phyloP scores from a whole-genome alignment of 2,329 filamentous ascomycete genomes.

The Pezicula radicicola region DNA sequence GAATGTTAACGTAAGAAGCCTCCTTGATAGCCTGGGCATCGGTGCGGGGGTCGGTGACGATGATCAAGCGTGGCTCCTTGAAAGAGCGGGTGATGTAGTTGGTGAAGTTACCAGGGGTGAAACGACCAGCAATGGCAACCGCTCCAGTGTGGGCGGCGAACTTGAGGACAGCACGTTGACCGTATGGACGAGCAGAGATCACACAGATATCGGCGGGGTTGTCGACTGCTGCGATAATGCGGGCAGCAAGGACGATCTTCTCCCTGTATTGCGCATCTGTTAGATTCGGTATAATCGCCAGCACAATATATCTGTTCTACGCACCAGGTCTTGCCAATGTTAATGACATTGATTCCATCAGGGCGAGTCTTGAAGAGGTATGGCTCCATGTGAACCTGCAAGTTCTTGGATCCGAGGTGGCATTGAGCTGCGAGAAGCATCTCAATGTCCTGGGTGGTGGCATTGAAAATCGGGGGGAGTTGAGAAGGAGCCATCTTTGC shows the following conservation, averaged over 20 bases:
- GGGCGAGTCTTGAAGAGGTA: slow-evolving; percentile 99
- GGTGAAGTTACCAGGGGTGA: slow-evolving; percentile 99
- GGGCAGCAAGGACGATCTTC: slow-evolving; percentile 98
- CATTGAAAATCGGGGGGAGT: slow-evolving; percentile 93
- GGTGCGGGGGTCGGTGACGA: slow-evolving; percentile 99
- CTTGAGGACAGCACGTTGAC: slow-evolving; percentile 99
- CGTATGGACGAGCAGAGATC: slow-evolving; percentile 99
- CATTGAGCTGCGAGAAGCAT: slow-evolving; percentile 96
- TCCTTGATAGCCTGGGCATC: slow-evolving; percentile 99
- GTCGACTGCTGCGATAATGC: slow-evolving; percentile 98
- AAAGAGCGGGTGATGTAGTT: slow-evolving; percentile 99
- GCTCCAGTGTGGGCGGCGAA: slow-evolving; percentile 98
- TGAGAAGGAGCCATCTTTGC: slow-evolving; percentile 93
- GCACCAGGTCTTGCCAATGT: slow-evolving; percentile 99
- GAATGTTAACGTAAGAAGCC: slow-evolving; percentile 99
- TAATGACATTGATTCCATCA: slow-evolving; percentile 97
- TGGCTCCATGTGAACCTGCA: slow-evolving; percentile 99
- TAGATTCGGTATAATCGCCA: slow-evolving; percentile 11
- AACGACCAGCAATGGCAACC: slow-evolving; percentile 96
- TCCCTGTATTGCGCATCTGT: slow-evolving; percentile 60
- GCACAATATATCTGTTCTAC: slow-evolving; percentile 28
- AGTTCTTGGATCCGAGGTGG: slow-evolving; percentile 98
- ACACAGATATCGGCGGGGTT: slow-evolving; percentile 99
- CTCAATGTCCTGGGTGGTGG: slow-evolving; percentile 97
- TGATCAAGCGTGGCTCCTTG: slow-evolving; percentile 99